Percentiles rank a stretch among this genome's conserved stretches.
Evolutionary conservation across 495 filamentous ascomycete species (phyloP).

Genomic region (Diplogelasinospora grovesii): DNA sequence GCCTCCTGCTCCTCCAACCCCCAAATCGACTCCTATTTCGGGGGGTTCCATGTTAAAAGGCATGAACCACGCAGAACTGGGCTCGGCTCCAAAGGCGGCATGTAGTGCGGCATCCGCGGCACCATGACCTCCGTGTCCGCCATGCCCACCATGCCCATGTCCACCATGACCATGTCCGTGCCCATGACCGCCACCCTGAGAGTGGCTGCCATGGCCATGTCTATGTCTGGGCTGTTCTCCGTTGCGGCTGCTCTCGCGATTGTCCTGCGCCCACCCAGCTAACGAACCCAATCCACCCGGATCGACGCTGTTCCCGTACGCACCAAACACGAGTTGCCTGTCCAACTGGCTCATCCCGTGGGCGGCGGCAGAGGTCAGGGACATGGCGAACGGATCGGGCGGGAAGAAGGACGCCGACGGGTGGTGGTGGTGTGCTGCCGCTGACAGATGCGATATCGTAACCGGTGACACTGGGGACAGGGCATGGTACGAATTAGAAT

Average conservation of each 20-base stretch:
- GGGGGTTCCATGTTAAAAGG: conserved; percentile 87
- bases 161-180: conserved; percentile 8
- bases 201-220: conserved; percentile 5
- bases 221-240: conserved; percentile 8
- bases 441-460: conserved; percentile 26
- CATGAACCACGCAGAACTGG: conserved; percentile 84
- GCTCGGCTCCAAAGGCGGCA: conserved; percentile 29
- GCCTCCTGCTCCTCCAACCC: conserved; percentile 26
- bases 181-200: conserved; percentile 1
- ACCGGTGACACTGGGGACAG: conserved; percentile 42
- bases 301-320: conserved; percentile 49
- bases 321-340: conserved; percentile 71
- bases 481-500: conserved; percentile 33
- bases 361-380: conserved; percentile 24
- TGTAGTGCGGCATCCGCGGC: conserved; percentile 19
- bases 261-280: conserved; percentile 17
- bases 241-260: conserved; percentile 7
- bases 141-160: not conserved
- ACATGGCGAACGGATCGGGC: conserved; percentile 35
- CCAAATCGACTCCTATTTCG: conserved; percentile 47
- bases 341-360: conserved; percentile 56
- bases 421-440: conserved; percentile 31
- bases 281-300: conserved; percentile 9
- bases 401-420: conserved; percentile 38
- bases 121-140: conserved; percentile 1